Evolutionary conservation across 352 stramenopile genomes (phyloP), one percentile per base, ranked within the genome.

Genomic region (Phytophthora melonis): DNA sequence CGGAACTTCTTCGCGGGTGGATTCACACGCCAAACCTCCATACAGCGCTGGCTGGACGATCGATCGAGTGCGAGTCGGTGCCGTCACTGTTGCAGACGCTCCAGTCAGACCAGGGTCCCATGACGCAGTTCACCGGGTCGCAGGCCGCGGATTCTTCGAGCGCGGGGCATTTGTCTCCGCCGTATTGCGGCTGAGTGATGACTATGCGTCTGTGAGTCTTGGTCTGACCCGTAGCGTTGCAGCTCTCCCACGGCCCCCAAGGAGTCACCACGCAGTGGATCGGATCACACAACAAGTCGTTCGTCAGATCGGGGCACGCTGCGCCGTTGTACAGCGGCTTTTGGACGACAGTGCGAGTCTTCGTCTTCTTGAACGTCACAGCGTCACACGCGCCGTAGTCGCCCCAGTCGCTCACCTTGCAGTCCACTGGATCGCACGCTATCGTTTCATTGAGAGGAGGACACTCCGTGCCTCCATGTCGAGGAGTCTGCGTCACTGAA

Each of bases 201-300:
- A 93, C 65, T 0, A 57, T 72, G 1, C 74, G 75, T 13, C 74
- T 70, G n/a, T 58, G 81, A 1, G 72, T 84, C 74, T 90, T 89
- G 62, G 74, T 83, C 19, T 83, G 68, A 0, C 61, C 69, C 7
- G 30, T 34, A 19, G 43, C 45, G 27, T 90, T 63, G 55, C 83
- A 90, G 9, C 9, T 58, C 0, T 75, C 66, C 81, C 81, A 88
- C 2, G 39, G 0, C 10, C 71, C 62, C 71, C 71, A 90, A 0
- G 52, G 43, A 60, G 64, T 83, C 45, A 89, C 43, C 3, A 76
- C 69, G 50, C 87, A 93, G 58, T 90, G 61, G 19, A 90, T 57
- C 0, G 83, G 80, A 2, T 84, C 74, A 41, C 87, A 93, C 5
- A 83, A n/a, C 14, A 90, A 47, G 5, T 87, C 78, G 21, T 93